These are phyloP conservation scores for Setaria italica DNA, from an alignment of 202 grass and related monocot species.

Conservation along the genomic window DNA sequence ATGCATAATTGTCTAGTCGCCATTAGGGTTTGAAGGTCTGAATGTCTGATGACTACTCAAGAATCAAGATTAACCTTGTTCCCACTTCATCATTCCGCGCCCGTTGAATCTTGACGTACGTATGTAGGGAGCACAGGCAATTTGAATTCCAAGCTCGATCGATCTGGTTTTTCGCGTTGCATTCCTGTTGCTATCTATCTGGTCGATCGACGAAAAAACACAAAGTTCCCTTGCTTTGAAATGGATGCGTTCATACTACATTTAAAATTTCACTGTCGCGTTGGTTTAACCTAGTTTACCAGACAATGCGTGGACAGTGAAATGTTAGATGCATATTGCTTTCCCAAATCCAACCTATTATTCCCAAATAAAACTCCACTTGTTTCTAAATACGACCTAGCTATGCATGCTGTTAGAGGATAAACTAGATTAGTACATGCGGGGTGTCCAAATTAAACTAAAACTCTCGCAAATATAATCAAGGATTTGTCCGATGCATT, in stretches of 20 bases:
- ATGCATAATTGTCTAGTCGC: background rate
- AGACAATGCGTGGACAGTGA: background rate
- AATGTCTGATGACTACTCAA: no score
- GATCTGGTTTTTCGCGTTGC: background rate
- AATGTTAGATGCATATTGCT: background rate
- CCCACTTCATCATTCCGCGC: background rate
- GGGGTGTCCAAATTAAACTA: background rate
- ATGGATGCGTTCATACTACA: background rate
- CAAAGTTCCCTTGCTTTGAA: background rate
- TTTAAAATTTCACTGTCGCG: background rate
- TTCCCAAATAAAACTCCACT: background rate
- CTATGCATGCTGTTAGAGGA: background rate
- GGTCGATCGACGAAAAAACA: background rate
- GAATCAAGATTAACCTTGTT: background rate
- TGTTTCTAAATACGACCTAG: background rate
- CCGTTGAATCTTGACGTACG: background rate
- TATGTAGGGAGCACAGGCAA: background rate
- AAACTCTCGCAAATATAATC: background rate
- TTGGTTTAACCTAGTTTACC: background rate
- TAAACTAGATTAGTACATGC: background rate
- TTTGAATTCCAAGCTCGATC: background rate
- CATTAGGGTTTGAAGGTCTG: slow-evolving; percentile 23
- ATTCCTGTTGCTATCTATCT: background rate
- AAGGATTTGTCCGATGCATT: slow-evolving; percentile 3
- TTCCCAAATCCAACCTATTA: background rate